A percentile compares a stretch with the other conserved stretches of the same genome.
These are phyloP conservation scores for Effrenium voratum DNA, from an alignment of 73 alveolate species.

Conservation along the genomic window DNA sequence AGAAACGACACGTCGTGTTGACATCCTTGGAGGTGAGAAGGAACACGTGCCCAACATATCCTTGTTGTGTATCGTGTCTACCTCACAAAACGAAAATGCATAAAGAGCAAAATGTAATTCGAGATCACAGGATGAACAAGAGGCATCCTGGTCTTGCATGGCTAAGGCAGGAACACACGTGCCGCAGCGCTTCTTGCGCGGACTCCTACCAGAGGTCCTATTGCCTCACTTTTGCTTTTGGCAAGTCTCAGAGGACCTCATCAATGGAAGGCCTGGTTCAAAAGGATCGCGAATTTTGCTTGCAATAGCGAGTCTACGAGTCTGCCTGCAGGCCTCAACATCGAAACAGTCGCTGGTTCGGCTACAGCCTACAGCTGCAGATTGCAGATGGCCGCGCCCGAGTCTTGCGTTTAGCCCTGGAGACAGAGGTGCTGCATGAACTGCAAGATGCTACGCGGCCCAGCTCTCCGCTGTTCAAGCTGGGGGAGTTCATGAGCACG, in stretches of 20 bases:
- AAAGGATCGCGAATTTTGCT: too few relatives aligned
- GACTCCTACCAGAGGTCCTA: constrained; percentile 60
- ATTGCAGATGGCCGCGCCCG: not conserved
- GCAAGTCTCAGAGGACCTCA: constrained; percentile 67
- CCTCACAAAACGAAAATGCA: not conserved
- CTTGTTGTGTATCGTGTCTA: not conserved
- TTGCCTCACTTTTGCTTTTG: constrained; percentile 53
- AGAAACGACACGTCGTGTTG: not conserved
- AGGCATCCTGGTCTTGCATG: constrained; percentile 10
- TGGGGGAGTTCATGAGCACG: not conserved
- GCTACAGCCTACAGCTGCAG: constrained; percentile 11
- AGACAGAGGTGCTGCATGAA: not conserved
- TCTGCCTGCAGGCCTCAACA: constrained; percentile 7
- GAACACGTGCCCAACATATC: too few relatives aligned
- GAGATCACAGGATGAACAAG: constrained; percentile 9
- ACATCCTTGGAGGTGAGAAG: not conserved
- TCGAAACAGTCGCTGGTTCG: constrained; percentile 50
- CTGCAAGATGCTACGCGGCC: constrained; percentile 26
- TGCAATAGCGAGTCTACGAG: not conserved
- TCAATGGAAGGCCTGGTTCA: constrained; percentile 21
- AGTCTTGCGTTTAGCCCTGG: not conserved
- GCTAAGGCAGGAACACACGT: constrained; percentile 14
- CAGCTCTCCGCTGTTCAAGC: not conserved
- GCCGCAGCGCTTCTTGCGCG: constrained; percentile 82
- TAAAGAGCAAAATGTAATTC: not conserved